Evolutionary conservation across 2,329 filamentous ascomycete genomes (phyloP).

Genomic region (Capronia epimyces): DNA sequence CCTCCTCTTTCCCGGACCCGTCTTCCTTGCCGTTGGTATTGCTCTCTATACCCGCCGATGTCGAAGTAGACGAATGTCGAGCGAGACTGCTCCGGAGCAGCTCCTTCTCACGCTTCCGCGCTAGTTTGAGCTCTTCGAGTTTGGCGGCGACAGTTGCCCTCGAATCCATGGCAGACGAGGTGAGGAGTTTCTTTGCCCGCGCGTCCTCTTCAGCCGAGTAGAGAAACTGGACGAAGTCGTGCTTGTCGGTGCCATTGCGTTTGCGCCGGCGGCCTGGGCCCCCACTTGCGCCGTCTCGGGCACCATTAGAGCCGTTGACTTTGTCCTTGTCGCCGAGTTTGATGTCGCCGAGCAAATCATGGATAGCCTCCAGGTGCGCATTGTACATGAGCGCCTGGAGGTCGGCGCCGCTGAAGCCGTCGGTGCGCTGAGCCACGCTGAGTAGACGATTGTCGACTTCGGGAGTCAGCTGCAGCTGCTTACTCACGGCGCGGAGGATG

Average conservation of each 20-base stretch:
- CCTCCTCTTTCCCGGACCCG: constrained; percentile 49
- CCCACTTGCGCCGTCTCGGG: constrained; percentile 24
- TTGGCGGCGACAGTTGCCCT: constrained; percentile 75
- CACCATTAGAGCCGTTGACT: constrained; percentile 28
- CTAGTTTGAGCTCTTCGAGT: constrained; percentile 69
- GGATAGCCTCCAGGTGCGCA: constrained; percentile 92
- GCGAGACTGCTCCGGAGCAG: constrained; percentile 14
- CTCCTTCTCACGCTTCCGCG: constrained; percentile 43
- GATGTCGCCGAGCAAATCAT: constrained; percentile 70
- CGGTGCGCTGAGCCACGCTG: constrained; percentile 73
- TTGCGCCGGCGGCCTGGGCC: constrained; percentile 34
- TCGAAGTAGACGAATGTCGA: background rate
- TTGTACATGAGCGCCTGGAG: constrained; percentile 94
- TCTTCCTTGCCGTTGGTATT: constrained; percentile 22
- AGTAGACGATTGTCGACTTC: constrained; percentile 59
- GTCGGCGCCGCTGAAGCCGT: constrained; percentile 91
- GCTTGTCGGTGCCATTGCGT: constrained; percentile 34
- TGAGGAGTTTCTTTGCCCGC: constrained; percentile 42
- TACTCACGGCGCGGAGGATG: constrained; percentile 77
- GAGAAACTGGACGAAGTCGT: constrained; percentile 73
- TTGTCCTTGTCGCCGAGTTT: constrained; percentile 19
- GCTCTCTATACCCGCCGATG: background rate
- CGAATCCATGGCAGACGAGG: constrained; percentile 61
- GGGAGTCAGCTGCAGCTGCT: constrained; percentile 68
- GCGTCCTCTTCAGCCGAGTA: constrained; percentile 58